Base-by-base conservation (phyloP, 768 basidiomycete genomes). In the Strobilomyces confusus region DNA sequence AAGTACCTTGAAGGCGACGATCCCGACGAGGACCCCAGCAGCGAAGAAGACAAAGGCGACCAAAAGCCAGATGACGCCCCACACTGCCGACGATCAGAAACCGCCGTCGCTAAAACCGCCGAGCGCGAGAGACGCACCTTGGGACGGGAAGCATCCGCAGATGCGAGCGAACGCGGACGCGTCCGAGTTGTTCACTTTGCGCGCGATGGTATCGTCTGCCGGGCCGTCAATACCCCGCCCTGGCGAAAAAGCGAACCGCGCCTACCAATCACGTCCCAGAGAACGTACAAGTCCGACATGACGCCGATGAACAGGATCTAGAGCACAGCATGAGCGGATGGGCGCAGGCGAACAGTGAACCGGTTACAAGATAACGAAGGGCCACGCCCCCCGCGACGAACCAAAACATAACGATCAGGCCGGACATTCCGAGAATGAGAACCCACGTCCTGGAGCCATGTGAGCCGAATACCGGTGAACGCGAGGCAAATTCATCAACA, bases 61-160 rank as follows among this genome's bases (percentile, higher is more conserved):
- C 58, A 94, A 68, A 34, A 92, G 80, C 93, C 93, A 95, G 46
- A 95, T 77, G 49, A 93, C 81, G 32, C 92, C 92, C 92, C 91
- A 92, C 0, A 89, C 91, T 90, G 55, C 9, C 34, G 37, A 47
- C 17, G 19, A 33, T 55, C 49, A 52, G 34, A 54, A 29, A 48
- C 48, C 11, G 60, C 19, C 13, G 22, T 46, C 15, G 26, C 7
- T 17, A 19, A 36, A 25, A 34, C 25, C 8, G 43, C 32, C 44
- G 33, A 20, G 42, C 1, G 40, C 3, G 23, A 22, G 9, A 41
- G 3, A 56, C 66, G 30, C 32, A 86, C 89, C 86, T 82, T 79
- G 83, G 5, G 90, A 88, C 17, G 89, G 88, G 64, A 81, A 92
- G 69, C 91, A 94, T 22, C 89, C 91, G 61, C 88, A 94, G 44